phyloP scores from a whole-genome alignment of 108 stramenopile species.

The Aureococcus anophagefferens region DNA sequence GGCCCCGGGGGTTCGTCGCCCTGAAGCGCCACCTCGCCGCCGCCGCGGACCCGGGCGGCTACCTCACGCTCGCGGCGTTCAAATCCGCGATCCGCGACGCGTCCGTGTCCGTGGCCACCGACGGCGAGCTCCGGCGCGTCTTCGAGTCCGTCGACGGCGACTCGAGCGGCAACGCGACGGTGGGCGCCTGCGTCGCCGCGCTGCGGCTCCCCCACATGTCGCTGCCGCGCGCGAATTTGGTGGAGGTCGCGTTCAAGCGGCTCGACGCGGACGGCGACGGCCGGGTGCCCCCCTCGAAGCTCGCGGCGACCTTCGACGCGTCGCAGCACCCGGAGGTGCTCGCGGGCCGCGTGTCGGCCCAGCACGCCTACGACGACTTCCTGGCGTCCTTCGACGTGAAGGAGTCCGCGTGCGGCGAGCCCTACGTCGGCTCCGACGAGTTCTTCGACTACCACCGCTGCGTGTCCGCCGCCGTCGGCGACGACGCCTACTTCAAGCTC shows the following conservation, averaged over 20 bases:
- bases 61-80: neutral
- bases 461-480: constrained; percentile 7
- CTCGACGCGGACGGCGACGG: constrained; percentile 18
- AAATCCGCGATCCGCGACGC: neutral
- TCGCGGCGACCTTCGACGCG: constrained; percentile 23
- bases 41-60: neutral
- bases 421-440: constrained; percentile 19
- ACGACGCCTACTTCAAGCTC: constrained; percentile 38
- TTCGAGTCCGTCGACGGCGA: neutral
- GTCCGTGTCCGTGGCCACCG: neutral
- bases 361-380: constrained; percentile 20
- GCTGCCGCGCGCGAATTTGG: constrained; percentile 4
- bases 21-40: neutral
- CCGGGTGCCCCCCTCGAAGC: constrained; percentile 9
- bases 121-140: constrained; percentile 4
- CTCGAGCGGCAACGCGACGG: neutral
- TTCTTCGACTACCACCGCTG: constrained; percentile 27
- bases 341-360: constrained; percentile 11
- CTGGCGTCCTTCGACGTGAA: constrained; percentile 23
- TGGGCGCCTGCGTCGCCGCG: neutral
- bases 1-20: constrained; percentile 12
- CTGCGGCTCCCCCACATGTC: neutral
- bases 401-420: constrained; percentile 15
- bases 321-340: constrained; percentile 36
- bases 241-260: constrained; percentile 20